Evolutionary conservation across 345 rosid genomes (phyloP).

Genomic region (Corchorus olitorius): DNA sequence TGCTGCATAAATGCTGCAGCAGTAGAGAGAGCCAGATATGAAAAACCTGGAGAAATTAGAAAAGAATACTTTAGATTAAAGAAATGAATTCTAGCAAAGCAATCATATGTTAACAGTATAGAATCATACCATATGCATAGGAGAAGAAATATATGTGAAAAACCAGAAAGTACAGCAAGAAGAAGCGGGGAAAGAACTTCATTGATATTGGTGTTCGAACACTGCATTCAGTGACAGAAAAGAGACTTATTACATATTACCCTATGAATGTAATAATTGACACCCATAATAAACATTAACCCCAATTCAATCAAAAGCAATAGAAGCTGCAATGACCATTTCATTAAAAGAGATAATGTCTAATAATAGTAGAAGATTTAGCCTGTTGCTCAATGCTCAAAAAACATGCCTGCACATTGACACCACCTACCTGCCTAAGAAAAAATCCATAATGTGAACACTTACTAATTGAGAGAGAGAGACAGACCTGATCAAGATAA

Average conservation of each 20-base stretch:
- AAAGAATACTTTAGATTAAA: background rate
- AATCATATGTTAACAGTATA: background rate
- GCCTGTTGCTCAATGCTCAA: background rate
- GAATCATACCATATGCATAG: conserved; percentile 74
- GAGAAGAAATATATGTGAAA: conserved; percentile 99
- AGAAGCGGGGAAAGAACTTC: conserved; percentile 99
- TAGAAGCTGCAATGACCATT: background rate
- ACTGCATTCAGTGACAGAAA: conserved; percentile 48
- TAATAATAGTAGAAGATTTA: background rate
- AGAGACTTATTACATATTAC: conserved; percentile 7
- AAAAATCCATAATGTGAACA: conserved; percentile 2
- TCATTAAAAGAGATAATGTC: background rate
- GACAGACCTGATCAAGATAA: conserved; percentile 52
- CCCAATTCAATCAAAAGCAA: background rate
- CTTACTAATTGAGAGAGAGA: background rate
- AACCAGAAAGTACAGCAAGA: conserved; percentile 92
- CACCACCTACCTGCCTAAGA: background rate
- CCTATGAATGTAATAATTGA: background rate
- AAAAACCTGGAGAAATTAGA: conserved; percentile 63
- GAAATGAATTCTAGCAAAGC: background rate
- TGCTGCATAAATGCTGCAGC: conserved; percentile 98
- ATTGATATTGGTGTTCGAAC: conserved; percentile 96
- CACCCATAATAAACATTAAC: background rate
- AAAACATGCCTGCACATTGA: background rate
- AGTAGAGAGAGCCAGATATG: conserved; percentile 87